phyloP scores from a whole-genome alignment of 73 alveolate species.

The Paramecium octaurelia region DNA sequence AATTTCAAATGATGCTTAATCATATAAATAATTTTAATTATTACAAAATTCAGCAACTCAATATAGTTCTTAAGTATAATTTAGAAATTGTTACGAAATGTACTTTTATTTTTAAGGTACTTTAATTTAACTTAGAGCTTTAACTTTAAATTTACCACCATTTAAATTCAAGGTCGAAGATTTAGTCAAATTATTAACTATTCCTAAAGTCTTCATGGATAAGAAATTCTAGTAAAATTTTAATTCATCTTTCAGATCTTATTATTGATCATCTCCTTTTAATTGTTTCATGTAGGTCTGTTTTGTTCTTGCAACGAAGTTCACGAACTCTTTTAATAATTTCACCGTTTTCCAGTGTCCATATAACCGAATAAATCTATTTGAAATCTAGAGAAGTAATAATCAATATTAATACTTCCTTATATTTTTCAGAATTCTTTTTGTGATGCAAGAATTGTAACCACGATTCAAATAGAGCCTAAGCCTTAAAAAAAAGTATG shows the following conservation, averaged over 20 bases:
- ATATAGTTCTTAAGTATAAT: not conserved
- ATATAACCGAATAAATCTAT: not conserved
- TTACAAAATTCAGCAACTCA: not conserved
- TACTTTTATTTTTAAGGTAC: not conserved
- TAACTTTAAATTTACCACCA: not conserved
- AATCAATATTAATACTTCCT: not conserved
- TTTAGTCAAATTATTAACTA: not conserved
- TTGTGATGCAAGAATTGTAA: not conserved
- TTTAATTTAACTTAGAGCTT: not conserved
- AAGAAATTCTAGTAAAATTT: not conserved
- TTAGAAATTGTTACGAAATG: not conserved
- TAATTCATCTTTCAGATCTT: not conserved
- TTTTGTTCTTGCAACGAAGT: not conserved
- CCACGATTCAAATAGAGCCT: not conserved
- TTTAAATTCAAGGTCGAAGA: not conserved
- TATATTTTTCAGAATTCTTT: not conserved
- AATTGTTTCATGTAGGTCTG: not conserved
- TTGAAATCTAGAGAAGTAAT: not conserved
- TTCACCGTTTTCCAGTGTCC: not conserved
- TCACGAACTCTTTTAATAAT: not conserved
- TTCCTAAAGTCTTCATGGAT: not conserved
- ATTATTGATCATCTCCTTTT: not conserved
- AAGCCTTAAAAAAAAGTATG: constrained; percentile 6
- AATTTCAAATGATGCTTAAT: not conserved
- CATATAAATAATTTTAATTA: not conserved